Base-by-base conservation (phyloP, 768 basidiomycete genomes). In the Lentinus brumalis region DNA sequence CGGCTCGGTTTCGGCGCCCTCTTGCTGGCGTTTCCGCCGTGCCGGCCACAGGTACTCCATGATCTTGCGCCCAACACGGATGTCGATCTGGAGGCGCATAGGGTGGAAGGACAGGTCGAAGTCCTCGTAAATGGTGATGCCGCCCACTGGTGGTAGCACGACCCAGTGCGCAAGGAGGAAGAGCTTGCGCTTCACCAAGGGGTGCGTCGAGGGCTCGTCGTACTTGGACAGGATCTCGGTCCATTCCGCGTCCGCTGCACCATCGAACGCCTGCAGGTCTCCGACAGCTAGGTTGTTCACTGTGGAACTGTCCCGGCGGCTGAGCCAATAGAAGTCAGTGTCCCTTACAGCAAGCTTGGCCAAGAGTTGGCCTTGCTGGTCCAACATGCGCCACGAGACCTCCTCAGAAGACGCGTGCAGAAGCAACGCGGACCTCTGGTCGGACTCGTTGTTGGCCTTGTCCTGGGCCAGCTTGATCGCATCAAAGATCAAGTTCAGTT, bases 351-450 rank as follows among this genome's bases (percentile, higher is more conserved):
- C 89, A 46, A 97, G 80, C 75, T 97, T 96, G 41, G 92, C 87
- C 2, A 96, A 79, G 46, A 96, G 78, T 45, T 88, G 85, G 50
- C 82, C 78, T 42, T 83, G 76, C 47, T 88, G 83, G 68, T 89
- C 89, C 15, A 96, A 75, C 92, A 98, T 95, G 60, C 82, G 83
- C 94, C 95, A 98, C 0, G 91, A 93, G 49, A 98, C 88, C 71
- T 94, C 91, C 6, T 86, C 84, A 0, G 93, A 93, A 6, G 86
- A 87, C 0, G 93, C 89, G 61, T 91, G 88, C 32, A 96, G 75
- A 53, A 92, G 81, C 49, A 94, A 79, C 1, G 93, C 91, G 1
- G 91, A 90, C 68, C 91, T 92, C 64, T 88, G 85, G 64, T 90
- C 88, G 5, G 84, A 79, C 59, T 75, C 83, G 63, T 85, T 81